Evolutionary conservation across 208 protist genomes (phyloP), one percentile per base, ranked within the genome.

Genomic region (Trypanosoma scelopori): DNA sequence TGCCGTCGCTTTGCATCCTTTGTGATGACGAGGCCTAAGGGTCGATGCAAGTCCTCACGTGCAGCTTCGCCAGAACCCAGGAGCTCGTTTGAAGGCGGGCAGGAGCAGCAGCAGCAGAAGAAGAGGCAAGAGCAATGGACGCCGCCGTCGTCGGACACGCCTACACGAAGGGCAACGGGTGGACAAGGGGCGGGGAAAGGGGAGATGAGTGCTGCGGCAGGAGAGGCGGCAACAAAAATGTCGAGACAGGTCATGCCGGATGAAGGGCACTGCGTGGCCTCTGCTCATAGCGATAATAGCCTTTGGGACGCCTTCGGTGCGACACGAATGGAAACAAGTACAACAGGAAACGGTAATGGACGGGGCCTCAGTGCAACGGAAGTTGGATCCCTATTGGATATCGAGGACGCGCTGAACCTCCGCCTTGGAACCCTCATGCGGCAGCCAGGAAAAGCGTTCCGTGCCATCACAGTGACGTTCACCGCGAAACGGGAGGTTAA

Each of bases 331-430:
- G 15, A 43, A 12, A 39, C 25, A 65, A 46, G 15, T 25, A 18
- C 41, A 22, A 20, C 59, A 37, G 52, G 42, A 23, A 23, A 15
- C 15, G 35, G 46, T 55, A 53, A 6, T 9, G 35, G 11, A 23
- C 46, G 45, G 6, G 46, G 55, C 20, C 28, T 23, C 55, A 43
- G 56, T 20, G 50, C 65, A 4, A 32, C 57, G 15, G 47, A 61
- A 42, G 56, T 88, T 15, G 83, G 78, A 20, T 81, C 78, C 15
- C 67, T 91, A 11, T 64, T 91, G 0, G 83, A 91, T 61, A 78
- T 89, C 35, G 90, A 95, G 68, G 87, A 79, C 43, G 80, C 90
- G 35, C 75, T 95, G 23, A 95, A 95, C 62, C 87, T 95, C 11
- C 86, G 90, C 15, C 74, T 93, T 25, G 86, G 87, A 47, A 95